Conservation (phyloP, 768 basidiomycete species). For the Clitopilus hobsonii region DNA sequence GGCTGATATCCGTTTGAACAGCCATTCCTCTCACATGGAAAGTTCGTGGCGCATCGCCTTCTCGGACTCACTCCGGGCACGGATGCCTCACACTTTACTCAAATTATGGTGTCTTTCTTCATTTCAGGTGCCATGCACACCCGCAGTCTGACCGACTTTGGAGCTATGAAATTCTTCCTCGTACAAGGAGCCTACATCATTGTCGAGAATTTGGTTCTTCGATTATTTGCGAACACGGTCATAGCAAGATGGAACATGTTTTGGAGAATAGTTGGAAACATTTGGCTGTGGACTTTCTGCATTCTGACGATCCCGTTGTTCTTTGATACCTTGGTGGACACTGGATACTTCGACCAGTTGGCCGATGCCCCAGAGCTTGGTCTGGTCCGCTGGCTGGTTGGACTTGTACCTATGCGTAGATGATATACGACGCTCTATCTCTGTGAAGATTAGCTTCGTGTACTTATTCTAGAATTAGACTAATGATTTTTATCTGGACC, state of each 20-base stretch:
- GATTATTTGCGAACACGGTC: not conserved
- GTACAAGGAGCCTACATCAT: conserved; percentile 28
- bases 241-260: not conserved
- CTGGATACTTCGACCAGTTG: not conserved
- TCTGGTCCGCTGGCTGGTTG: not conserved
- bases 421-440: not conserved
- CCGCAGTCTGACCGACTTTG: not conserved
- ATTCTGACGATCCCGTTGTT: not conserved
- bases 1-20: conserved; percentile 17
- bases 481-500: too few relatives aligned
- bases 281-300: not conserved
- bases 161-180: conserved; percentile 21
- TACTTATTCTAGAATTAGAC: too few relatives aligned
- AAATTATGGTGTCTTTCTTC: conserved; percentile 30
- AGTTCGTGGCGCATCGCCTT: conserved; percentile 16
- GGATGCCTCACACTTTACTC: conserved; percentile 20
- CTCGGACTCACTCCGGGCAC: conserved; percentile 21
- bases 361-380: not conserved
- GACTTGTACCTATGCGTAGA: not conserved
- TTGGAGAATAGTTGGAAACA: not conserved
- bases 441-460: too few relatives aligned
- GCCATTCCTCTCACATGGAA: conserved; percentile 22
- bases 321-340: not conserved
- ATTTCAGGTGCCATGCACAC: conserved; percentile 29
- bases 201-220: conserved; percentile 25